Evolutionary conservation across 495 filamentous ascomycete species (phyloP), one percentile per base, ranked within the genome.

Genomic region (Staphylotrichum tortipilum): DNA sequence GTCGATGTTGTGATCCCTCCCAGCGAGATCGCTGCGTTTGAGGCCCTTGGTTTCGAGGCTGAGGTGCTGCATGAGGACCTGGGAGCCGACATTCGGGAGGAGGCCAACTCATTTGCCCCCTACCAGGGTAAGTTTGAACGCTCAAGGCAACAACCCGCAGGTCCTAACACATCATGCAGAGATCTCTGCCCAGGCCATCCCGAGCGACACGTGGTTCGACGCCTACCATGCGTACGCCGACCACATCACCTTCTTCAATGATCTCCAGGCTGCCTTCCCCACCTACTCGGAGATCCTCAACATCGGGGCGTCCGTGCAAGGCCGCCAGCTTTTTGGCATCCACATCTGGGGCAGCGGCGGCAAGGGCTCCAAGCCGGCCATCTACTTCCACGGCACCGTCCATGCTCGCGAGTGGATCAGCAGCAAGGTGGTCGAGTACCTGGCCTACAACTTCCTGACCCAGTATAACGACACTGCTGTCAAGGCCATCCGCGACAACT

Each of bases 351-450:
- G 79, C 7, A 71, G 55, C 35, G 61, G 62, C 1, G 76, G 76
- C 12, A 76, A 75, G 56, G 71, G 75, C 17, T 68, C 56, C n/a
- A 78, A 77, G 64, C 76, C 77, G 8, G 80, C 76, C 8, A 67
- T 82, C 31, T 68, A 80, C 51, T 75, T 77, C 57, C 79, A 84
- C 54, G 76, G 74, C 9, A 82, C 75, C 28, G 80, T 83, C 21
- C 80, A 84, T 59, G 80, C 80, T 7, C 58, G 80, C 11, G 80
- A 84, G 63, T 84, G 80, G 80, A 80, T 84, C 48, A 74, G 76
- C 12, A 73, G 76, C 12, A 68, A 66, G 59, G 70, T 73, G 14
- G 69, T 72, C 35, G 79, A 83, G 57, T 83, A 80, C 60, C 60
- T 80, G 21, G 65, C 76, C 8, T 81, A 78, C 60, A 59, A 69